phyloP scores from a whole-genome alignment of 306 rosid species.

The Vigna reflexopilosa region DNA sequence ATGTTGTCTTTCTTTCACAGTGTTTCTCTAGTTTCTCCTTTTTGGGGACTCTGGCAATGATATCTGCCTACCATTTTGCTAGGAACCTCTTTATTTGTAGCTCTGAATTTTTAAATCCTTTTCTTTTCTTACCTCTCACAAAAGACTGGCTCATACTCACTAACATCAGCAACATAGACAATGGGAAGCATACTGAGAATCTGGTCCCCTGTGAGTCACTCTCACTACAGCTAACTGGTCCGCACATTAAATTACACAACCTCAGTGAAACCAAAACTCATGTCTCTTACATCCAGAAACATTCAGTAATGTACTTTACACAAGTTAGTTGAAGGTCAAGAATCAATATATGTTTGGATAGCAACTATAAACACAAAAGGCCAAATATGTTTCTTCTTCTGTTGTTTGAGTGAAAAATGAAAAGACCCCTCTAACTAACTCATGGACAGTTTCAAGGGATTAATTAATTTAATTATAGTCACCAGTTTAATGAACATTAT shows the following conservation, averaged over 20 bases:
- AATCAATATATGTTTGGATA: background rate
- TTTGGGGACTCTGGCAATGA: conserved; percentile 58
- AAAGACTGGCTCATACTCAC: conserved; percentile 26
- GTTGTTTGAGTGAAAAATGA: conserved; percentile 38
- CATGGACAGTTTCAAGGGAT: conserved; percentile 30
- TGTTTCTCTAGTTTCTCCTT: conserved; percentile 53
- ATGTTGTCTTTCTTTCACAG: conserved; percentile 46
- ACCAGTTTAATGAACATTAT: conserved; percentile 8
- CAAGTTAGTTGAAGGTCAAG: conserved; percentile 25
- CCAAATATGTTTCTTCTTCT: conserved; percentile 26
- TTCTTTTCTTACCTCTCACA: conserved; percentile 14
- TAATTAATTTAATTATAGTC: conserved; percentile 5
- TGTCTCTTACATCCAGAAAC: conserved; percentile 42
- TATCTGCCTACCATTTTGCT: conserved; percentile 56
- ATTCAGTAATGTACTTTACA: conserved; percentile 37
- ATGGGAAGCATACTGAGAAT: conserved; percentile 44
- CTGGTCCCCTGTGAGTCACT: conserved; percentile 52
- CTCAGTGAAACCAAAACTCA: conserved; percentile 45
- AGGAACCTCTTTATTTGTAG: conserved; percentile 46
- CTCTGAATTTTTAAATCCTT: conserved; percentile 39
- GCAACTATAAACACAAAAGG: conserved; percentile 26
- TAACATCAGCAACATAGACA: conserved; percentile 34
- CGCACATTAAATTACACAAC: conserved; percentile 37
- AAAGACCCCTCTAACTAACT: conserved; percentile 24
- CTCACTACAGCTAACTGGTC: conserved; percentile 47